Evolutionary conservation across 306 rosid species (phyloP), one percentile per base, ranked within the genome.

Genomic region (Castanopsis chinensis): DNA sequence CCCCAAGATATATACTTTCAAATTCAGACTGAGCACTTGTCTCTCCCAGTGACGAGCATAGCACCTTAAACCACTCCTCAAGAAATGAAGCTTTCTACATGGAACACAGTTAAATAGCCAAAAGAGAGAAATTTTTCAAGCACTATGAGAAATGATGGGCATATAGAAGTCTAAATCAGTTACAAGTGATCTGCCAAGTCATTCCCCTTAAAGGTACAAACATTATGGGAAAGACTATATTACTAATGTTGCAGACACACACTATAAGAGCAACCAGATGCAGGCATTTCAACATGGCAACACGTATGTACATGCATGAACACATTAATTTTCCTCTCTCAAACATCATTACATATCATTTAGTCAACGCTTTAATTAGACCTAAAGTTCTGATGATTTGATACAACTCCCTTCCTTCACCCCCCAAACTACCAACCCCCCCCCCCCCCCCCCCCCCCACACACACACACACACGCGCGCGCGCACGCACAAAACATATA

Each of bases 1-100:
- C 85, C 76, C 74, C 83, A 71, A 78, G 59, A 52, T 86, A 74
- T 45, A 70, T 84, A 64, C 87, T 75, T 77, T 87, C 91, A 74
- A 25, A 73, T 71, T 90, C 92, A 41, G 72, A 57, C 81, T 72
- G 82, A 52, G 20, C 18, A 68, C 69, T 80, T 71, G 84, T 63
- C 73, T 83, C 87, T 23, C 79, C 90, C 13, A 85, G 20, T 9
- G 93, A 81, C 6, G 85, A 81, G 87, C 90, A 84, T 33, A 92
- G 84, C 41, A 52, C 74, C 90, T 85, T 86, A 58, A 91, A 82
- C 99, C 99, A 95, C 53, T 89, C 96, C 85, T 92, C 97, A 61
- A 92, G 85, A 78, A 95, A 82, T 17, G 81, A 60, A 18, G 93
- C 89, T 93, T 95, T 93, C 99, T 92, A 35, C 49, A 74, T 54